Conservation (phyloP, 1,284 basidiomycete species). For the Sphaerobolus stellatus region DNA sequence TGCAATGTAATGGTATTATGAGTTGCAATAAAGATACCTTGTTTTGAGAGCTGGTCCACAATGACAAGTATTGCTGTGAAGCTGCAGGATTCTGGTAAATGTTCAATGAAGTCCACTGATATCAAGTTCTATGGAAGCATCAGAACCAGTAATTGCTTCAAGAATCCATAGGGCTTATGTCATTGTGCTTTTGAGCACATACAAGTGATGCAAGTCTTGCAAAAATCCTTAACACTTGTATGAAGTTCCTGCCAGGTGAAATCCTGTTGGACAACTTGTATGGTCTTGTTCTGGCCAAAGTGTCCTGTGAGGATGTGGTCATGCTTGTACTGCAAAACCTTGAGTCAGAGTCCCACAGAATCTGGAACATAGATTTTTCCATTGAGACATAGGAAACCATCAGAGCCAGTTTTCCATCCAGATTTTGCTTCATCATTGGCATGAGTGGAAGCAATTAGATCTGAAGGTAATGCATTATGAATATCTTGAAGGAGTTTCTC, state of each 20-base stretch:
- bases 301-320: slow-evolving; percentile 22
- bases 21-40: slow-evolving; percentile 1
- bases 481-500: slow-evolving; percentile 19
- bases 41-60: slow-evolving; percentile 34
- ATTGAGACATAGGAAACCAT: slow-evolving; percentile 34
- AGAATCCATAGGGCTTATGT: slow-evolving; percentile 34
- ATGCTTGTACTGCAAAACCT: slow-evolving; percentile 25
- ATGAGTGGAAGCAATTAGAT: slow-evolving; percentile 13
- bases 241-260: slow-evolving; percentile 28
- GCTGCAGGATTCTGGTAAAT: slow-evolving; percentile 24
- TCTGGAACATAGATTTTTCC: slow-evolving; percentile 37
- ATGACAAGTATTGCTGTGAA: slow-evolving; percentile 36
- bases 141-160: slow-evolving; percentile 34
- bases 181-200: slow-evolving; percentile 28
- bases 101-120: slow-evolving; percentile 31
- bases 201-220: slow-evolving; percentile 35
- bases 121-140: slow-evolving; percentile 39
- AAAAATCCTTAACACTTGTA: slow-evolving; percentile 28
- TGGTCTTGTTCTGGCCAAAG: slow-evolving; percentile 30
- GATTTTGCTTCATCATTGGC: neutral
- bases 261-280: slow-evolving; percentile 29
- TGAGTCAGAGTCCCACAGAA: slow-evolving; percentile 13
- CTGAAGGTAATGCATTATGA: slow-evolving; percentile 23
- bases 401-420: neutral
- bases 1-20: neutral